These are phyloP conservation scores for Lichtheimia hyalospora DNA, from an alignment of 371 early-diverging fungal genomes.

Conservation along the genomic window DNA sequence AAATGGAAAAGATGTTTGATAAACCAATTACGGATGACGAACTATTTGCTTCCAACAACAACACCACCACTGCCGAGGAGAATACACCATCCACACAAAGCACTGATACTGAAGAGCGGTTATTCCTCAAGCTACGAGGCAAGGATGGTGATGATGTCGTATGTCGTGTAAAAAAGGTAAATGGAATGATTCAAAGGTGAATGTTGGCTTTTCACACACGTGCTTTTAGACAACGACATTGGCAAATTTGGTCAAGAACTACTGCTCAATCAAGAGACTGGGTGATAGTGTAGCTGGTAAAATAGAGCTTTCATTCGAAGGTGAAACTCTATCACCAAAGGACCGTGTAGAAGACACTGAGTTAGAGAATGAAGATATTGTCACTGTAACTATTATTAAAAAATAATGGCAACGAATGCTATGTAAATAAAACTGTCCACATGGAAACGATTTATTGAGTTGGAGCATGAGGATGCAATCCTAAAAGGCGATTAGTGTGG, in stretches of 20 bases:
- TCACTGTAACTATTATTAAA: slow-evolving; percentile 26
- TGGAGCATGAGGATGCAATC: not conserved
- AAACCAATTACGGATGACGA: slow-evolving; percentile 8
- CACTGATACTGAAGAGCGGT: slow-evolving; percentile 9
- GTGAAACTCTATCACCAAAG: slow-evolving; percentile 25
- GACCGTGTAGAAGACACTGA: slow-evolving; percentile 30
- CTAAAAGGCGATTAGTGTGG: slow-evolving; percentile 2
- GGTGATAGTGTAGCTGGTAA: slow-evolving; percentile 4
- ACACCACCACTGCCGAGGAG: not conserved
- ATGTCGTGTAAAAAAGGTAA: slow-evolving; percentile 35
- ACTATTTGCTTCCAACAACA: not conserved
- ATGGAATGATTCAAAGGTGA: not conserved
- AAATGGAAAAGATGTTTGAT: slow-evolving; percentile 11
- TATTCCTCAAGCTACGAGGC: slow-evolving; percentile 29
- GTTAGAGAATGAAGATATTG: slow-evolving; percentile 41
- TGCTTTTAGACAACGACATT: slow-evolving; percentile 13
- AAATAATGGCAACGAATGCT: not conserved
- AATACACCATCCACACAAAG: not conserved
- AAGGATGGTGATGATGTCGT: slow-evolving; percentile 27
- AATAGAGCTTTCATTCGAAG: slow-evolving; percentile 31
- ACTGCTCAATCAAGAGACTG: slow-evolving; percentile 10
- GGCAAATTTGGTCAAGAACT: slow-evolving; percentile 11
- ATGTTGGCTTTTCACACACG: not conserved
- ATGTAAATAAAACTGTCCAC: no score
- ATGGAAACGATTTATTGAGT: no score